These are phyloP conservation scores for Phanerodontia chrysosporium DNA, from an alignment of 768 basidiomycete species.

Conservation along the genomic window DNA sequence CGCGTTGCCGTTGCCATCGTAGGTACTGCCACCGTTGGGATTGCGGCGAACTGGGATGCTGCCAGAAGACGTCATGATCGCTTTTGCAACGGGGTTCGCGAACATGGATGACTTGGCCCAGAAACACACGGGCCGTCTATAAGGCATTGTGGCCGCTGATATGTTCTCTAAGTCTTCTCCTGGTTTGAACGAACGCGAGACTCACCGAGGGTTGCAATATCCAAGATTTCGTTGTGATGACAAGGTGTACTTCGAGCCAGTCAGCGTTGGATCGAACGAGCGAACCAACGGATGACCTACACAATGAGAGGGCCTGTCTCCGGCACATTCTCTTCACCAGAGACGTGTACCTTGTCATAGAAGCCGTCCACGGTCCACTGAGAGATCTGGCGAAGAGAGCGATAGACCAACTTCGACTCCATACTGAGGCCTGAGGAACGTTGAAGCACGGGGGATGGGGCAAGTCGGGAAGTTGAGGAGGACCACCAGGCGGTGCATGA, in stretches of 20 bases:
- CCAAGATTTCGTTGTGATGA: conserved; percentile 94
- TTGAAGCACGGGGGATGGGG: too few species aligned
- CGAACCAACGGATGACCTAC: too few species aligned
- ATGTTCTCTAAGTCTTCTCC: conserved; percentile 4
- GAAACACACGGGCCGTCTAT: conserved; percentile 76
- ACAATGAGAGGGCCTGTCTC: conserved; percentile 85
- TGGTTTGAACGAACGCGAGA: conserved; percentile 16
- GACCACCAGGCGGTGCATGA: too few species aligned
- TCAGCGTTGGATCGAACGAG: too few species aligned
- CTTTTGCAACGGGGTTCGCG: conserved; percentile 66
- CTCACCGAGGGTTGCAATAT: conserved; percentile 78
- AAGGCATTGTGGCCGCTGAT: conserved; percentile 72
- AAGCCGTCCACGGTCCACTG: conserved; percentile 66
- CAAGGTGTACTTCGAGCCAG: conserved; percentile 13
- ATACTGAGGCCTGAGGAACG: conserved; percentile 19
- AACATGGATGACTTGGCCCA: conserved; percentile 94
- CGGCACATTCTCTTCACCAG: conserved; percentile 86
- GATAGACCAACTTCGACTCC: conserved; percentile 54
- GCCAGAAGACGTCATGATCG: conserved; percentile 80
- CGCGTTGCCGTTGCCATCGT: not conserved
- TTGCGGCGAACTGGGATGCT: conserved; percentile 96
- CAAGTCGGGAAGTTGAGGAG: too few species aligned
- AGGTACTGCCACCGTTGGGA: conserved; percentile 17
- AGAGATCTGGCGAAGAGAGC: conserved; percentile 55
- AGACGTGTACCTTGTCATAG: conserved; percentile 81